Evolutionary conservation across 1,284 basidiomycete species (phyloP).

Genomic region (Moesziomyces sp.): DNA sequence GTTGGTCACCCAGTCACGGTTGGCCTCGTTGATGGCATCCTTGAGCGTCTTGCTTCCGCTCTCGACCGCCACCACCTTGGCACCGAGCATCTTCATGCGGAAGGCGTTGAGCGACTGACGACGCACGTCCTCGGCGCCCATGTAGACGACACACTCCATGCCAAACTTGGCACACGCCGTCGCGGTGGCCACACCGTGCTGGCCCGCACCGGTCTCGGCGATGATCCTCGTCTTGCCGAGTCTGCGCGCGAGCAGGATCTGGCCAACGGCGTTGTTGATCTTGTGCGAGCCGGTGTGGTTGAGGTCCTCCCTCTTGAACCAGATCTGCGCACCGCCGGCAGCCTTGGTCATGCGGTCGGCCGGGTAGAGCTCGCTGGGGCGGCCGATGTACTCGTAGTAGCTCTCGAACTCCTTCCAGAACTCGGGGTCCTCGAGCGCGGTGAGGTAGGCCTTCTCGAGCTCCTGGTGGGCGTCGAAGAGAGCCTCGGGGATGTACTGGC

Average conservation of each 20-base stretch:
- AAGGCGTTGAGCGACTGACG: slow-evolving; percentile 97
- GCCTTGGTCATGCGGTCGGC: slow-evolving; percentile 80
- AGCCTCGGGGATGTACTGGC: slow-evolving; percentile 95
- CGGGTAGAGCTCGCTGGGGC: slow-evolving; percentile 78
- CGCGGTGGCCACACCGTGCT: slow-evolving; percentile 98
- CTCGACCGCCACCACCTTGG: slow-evolving; percentile 83
- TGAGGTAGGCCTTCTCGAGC: slow-evolving; percentile 88
- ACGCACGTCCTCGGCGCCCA: slow-evolving; percentile 98
- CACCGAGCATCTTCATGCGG: slow-evolving; percentile 97
- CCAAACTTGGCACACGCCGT: slow-evolving; percentile 98
- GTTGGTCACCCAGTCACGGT: slow-evolving; percentile 94
- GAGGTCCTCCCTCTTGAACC: slow-evolving; percentile 97
- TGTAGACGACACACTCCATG: slow-evolving; percentile 93
- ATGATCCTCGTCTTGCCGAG: slow-evolving; percentile 97
- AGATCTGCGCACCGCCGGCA: slow-evolving; percentile 89
- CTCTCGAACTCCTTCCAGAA: slow-evolving; percentile 94
- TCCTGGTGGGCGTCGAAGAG: slow-evolving; percentile 90
- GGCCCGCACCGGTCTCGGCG: slow-evolving; percentile 97
- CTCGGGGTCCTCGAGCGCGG: slow-evolving; percentile 84
- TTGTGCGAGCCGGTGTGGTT: slow-evolving; percentile 68
- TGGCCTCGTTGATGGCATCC: slow-evolving; percentile 75
- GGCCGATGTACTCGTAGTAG: slow-evolving; percentile 88
- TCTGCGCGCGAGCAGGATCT: slow-evolving; percentile 86
- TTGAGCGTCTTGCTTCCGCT: slow-evolving; percentile 95
- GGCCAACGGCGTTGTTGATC: slow-evolving; percentile 68